A percentile compares a stretch with the other conserved stretches of the same genome.
Conservation (phyloP, 2,329 filamentous ascomycete genomes). For the Ceratocystis cubensis region DNA sequence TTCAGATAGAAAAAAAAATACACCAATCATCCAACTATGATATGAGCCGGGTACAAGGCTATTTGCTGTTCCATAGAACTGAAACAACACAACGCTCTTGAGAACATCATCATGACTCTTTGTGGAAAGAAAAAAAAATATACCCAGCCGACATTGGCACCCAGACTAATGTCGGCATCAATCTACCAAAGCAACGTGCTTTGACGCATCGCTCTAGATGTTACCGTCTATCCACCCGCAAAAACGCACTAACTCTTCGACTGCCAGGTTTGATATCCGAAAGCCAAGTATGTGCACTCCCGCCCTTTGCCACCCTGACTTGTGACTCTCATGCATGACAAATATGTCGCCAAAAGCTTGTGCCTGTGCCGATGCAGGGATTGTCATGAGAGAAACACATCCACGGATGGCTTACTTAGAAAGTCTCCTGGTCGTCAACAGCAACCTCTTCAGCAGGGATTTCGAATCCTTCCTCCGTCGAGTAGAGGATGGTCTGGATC, state of each 20-base stretch:
- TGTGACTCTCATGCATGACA: background rate
- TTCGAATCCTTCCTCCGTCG: constrained; percentile 85
- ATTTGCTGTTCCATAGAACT: background rate
- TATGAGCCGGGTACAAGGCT: constrained; percentile 10
- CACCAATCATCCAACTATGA: constrained; percentile 14
- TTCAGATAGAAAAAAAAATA: constrained; percentile 7
- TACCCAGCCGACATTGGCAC: constrained; percentile 9
- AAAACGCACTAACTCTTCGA: background rate
- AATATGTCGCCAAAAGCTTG: background rate
- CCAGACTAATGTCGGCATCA: background rate
- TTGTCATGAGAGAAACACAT: background rate
- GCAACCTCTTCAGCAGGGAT: constrained; percentile 69
- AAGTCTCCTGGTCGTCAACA: constrained; percentile 68
- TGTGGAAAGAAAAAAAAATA: constrained; percentile 16
- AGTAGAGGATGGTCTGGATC: constrained; percentile 94
- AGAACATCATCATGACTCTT: constrained; percentile 2
- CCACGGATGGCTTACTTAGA: constrained; percentile 34
- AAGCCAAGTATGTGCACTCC: background rate
- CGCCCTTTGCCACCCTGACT: background rate
- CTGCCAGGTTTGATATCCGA: background rate
- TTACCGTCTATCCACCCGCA: constrained; percentile 3
- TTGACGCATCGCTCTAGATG: constrained; percentile 4
- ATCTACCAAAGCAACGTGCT: constrained; percentile 1
- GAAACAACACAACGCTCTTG: background rate
- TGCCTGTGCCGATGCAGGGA: background rate